A percentile compares a stretch with the other conserved stretches of the same genome.
phyloP scores from a whole-genome alignment of 768 basidiomycete species.

The Mycena chlorophos region DNA sequence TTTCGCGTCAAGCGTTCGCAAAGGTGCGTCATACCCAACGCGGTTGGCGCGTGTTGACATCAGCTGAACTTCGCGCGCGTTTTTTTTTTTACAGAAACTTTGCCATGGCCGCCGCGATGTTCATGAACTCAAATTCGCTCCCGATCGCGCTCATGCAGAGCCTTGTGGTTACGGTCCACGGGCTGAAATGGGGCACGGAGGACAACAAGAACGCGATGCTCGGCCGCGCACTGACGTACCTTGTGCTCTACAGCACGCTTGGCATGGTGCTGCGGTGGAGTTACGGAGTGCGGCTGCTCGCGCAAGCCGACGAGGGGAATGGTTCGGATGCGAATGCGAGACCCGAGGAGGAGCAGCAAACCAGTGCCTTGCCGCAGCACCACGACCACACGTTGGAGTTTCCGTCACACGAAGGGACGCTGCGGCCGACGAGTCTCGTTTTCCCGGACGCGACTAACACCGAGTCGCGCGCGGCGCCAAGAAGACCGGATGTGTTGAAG shows the following conservation, averaged over 20 bases:
- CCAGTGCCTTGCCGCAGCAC: conserved; percentile 1
- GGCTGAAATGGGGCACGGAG: conserved; percentile 76
- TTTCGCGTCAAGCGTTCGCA: conserved; percentile 76
- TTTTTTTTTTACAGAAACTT: conserved; percentile 63
- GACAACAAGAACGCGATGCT: conserved; percentile 89
- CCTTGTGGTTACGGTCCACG: conserved; percentile 79
- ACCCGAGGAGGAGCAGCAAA: conserved; percentile 23
- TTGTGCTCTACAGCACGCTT: conserved; percentile 90
- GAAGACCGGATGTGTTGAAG: conserved; percentile 1
- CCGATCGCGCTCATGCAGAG: conserved; percentile 94
- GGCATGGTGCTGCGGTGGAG: conserved; percentile 98
- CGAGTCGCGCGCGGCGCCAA: conserved; percentile 11
- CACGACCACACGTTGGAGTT: conserved; percentile 7
- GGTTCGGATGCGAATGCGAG: conserved; percentile 16
- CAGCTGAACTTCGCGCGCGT: not conserved
- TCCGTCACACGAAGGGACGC: conserved; percentile 34
- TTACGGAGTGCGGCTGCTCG: conserved; percentile 82
- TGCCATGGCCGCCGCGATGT: conserved; percentile 80
- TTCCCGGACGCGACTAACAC: conserved; percentile 22
- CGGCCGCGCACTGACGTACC: conserved; percentile 84
- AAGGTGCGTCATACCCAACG: conserved; percentile 46
- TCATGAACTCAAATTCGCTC: conserved; percentile 94
- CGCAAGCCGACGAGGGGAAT: conserved; percentile 58
- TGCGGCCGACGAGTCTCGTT: conserved; percentile 34
- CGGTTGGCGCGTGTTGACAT: not conserved